phyloP scores from a whole-genome alignment of 164 flowering plant genomes.

The Vitis amurensis region DNA sequence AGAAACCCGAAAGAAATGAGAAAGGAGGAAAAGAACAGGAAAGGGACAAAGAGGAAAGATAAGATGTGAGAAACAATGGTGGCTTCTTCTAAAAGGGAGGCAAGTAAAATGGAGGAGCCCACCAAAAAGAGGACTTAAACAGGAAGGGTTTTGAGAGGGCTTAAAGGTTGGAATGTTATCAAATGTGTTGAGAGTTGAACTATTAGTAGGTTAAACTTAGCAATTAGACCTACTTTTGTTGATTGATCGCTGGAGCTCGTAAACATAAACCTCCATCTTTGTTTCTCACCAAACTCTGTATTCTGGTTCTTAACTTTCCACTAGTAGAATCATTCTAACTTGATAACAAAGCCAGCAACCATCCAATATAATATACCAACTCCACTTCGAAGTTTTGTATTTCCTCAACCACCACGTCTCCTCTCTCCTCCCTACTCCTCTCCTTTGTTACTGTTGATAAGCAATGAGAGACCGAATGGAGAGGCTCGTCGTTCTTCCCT shows the following conservation, averaged over 20 bases:
- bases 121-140: constrained; percentile 5
- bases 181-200: background rate
- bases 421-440: background rate
- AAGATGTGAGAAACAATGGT: constrained; percentile 6
- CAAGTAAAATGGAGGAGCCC: constrained; percentile 22
- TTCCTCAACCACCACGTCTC: constrained; percentile 6
- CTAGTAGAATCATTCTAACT: constrained; percentile 45
- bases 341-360: constrained; percentile 36
- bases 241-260: background rate
- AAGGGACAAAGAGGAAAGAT: background rate
- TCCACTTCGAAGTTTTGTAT: constrained; percentile 11
- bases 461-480: constrained; percentile 64
- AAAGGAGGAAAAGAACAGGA: background rate
- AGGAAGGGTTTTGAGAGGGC: background rate
- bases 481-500: constrained; percentile 53
- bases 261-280: no score
- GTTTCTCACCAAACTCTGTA: constrained; percentile 34
- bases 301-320: constrained; percentile 10
- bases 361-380: constrained; percentile 34
- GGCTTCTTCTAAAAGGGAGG: constrained; percentile 44
- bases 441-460: constrained; percentile 3
- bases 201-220: constrained; percentile 22
- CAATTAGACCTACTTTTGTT: constrained; percentile 16
- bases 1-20: background rate
- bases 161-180: background rate